A percentile compares a stretch with the other conserved stretches of the same genome.
Conservation (phyloP, 1,284 basidiomycete species). For the Melampsora occidentalis region DNA sequence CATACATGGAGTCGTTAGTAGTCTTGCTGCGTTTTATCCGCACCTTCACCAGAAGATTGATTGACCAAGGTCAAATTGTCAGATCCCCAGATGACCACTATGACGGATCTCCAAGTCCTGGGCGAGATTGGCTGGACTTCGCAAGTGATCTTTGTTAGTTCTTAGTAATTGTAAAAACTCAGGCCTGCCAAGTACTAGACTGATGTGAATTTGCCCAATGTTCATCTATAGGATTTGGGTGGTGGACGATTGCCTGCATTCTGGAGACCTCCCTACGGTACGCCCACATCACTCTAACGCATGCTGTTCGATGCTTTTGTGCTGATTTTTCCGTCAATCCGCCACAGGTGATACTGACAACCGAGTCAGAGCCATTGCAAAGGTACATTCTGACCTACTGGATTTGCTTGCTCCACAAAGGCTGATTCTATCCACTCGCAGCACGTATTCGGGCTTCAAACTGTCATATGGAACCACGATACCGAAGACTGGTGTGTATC, state of each 20-base stretch:
- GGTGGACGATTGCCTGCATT: constrained; percentile 36
- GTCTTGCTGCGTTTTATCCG: constrained; percentile 57
- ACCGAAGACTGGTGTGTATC: constrained; percentile 42
- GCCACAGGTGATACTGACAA: constrained; percentile 40
- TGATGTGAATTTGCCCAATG: background rate
- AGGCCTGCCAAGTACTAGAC: background rate
- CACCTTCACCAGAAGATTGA: constrained; percentile 59
- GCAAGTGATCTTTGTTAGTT: constrained; percentile 66
- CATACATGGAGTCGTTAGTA: constrained; percentile 62
- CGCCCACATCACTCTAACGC: constrained; percentile 53
- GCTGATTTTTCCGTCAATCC: background rate
- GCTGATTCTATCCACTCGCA: constrained; percentile 16
- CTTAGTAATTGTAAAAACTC: background rate
- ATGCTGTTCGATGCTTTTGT: background rate
- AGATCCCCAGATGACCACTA: constrained; percentile 56
- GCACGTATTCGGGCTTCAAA: constrained; percentile 59
- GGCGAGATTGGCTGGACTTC: constrained; percentile 79
- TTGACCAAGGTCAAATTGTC: constrained; percentile 53
- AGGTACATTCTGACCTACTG: constrained; percentile 2
- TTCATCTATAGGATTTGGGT: constrained; percentile 22
- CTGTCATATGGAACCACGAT: constrained; percentile 73
- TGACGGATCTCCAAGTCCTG: constrained; percentile 66
- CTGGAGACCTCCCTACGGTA: constrained; percentile 62
- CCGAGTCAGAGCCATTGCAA: constrained; percentile 43
- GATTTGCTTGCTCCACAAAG: constrained; percentile 8